Evolutionary conservation across 495 filamentous ascomycete species (phyloP), one percentile per base, ranked within the genome.

Genomic region (Aspergillus steynii): DNA sequence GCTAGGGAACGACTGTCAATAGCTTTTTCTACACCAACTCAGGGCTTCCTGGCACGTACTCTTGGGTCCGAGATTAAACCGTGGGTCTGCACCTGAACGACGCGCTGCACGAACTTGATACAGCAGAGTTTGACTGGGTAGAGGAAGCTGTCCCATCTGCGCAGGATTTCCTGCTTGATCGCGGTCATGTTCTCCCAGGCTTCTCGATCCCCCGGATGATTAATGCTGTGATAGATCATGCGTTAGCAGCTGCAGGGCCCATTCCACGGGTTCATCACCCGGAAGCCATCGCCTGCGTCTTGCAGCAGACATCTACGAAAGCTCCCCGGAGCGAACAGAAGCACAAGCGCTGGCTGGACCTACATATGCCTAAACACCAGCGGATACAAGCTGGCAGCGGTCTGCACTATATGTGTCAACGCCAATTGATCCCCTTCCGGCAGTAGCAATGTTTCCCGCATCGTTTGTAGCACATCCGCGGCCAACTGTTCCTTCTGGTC

Each of bases 91-190:
- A 91, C 88, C 57, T 96, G 88, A 49, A 99, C 90, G 42, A 98
- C 92, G 29, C 91, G 85, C 77, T 98, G 93, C 15, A 90, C 87
- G 68, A 99, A 98, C 71, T 99, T 99, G 82, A 97, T 90, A 74
- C 95, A 97, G 81, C 92, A 94, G 68, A 97, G 83, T 69, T 88
- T 89, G 50, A 98, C 85, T 1, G 90, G 86, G 8, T 85, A 80
- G 3, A 85, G 79, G 9, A 91, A 92, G 27, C 81, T 82, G 74
- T 98, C 95, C 95, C 93, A 97, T 70, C 93, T 85, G 52, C 83
- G 86, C 60, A 97, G 73, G 58, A 99, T 93, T 54, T 88, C 90
- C 25, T 87, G 85, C 77, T 99, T 99, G 75, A 98, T 95, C 10
- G 87, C 82, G 53, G 84, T 83, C 85, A 97, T 97, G 49, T 85